A percentile compares a stretch with the other conserved stretches of the same genome.
These are phyloP conservation scores for Globisporangium echinulatum DNA, from an alignment of 352 stramenopile genomes.

Conservation along the genomic window DNA sequence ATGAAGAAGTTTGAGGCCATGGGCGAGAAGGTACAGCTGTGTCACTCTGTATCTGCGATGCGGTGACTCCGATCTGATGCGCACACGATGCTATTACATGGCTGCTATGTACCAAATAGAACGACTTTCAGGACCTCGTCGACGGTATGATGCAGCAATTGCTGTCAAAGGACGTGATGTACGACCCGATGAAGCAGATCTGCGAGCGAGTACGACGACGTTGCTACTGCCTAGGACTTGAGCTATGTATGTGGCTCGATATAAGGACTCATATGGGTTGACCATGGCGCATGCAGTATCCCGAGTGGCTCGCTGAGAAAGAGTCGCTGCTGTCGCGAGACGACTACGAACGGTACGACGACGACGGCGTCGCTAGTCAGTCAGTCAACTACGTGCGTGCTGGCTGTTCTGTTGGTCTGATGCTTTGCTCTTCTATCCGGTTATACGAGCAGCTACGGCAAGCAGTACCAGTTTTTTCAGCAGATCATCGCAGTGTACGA, in stretches of 20 bases:
- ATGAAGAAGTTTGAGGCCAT: slow-evolving; percentile 95
- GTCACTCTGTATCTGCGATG: background rate
- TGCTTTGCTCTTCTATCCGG: background rate
- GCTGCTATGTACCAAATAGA: slow-evolving; percentile 21
- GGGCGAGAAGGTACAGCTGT: slow-evolving; percentile 82
- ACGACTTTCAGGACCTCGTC: slow-evolving; percentile 90
- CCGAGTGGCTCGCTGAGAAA: slow-evolving; percentile 94
- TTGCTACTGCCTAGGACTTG: background rate
- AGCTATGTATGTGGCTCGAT: too few species aligned
- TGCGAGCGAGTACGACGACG: slow-evolving; percentile 70
- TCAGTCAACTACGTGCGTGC: too few species aligned
- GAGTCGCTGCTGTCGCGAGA: slow-evolving; percentile 81
- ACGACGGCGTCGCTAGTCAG: too few species aligned
- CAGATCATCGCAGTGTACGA: slow-evolving; percentile 96
- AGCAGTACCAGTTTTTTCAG: slow-evolving; percentile 98
- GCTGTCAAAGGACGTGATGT: slow-evolving; percentile 98
- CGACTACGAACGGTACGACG: slow-evolving; percentile 84
- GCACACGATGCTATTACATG: too few species aligned
- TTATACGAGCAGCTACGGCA: slow-evolving; percentile 72
- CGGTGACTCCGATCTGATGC: too few species aligned
- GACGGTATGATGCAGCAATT: slow-evolving; percentile 98
- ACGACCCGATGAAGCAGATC: slow-evolving; percentile 96
- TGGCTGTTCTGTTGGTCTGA: background rate
- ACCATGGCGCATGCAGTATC: slow-evolving; percentile 67
- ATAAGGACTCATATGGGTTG: too few species aligned